Evolutionary conservation across 192 early-diverging fungal species (phyloP).

Genomic region (Podila verticillata): DNA sequence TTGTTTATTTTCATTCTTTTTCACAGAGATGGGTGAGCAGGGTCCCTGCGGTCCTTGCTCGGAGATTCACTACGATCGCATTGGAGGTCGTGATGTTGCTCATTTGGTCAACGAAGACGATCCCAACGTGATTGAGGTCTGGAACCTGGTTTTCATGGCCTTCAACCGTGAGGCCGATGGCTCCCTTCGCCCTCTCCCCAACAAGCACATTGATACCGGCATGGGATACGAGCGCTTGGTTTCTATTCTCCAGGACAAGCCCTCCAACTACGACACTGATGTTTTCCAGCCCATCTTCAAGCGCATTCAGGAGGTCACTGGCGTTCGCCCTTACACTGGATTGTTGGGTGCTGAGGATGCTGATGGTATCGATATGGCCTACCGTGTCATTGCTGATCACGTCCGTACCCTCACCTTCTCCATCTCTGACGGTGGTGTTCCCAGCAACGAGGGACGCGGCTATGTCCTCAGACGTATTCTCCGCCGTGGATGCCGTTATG

Average conservation of each 20-base stretch:
- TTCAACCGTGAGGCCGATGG: constrained; percentile 97
- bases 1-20: background rate
- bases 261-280: constrained; percentile 99
- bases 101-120: constrained; percentile 96
- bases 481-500: constrained; percentile 93
- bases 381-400: constrained; percentile 98
- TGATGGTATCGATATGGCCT: constrained; percentile 97
- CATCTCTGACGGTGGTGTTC: constrained; percentile 95
- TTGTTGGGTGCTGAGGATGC: constrained; percentile 89
- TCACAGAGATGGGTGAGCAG: constrained; percentile 93
- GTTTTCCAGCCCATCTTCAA: constrained; percentile 86
- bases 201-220: constrained; percentile 98
- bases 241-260: constrained; percentile 92
- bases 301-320: constrained; percentile 87
- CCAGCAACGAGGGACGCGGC: constrained; percentile 98
- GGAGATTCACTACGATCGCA: constrained; percentile 98
- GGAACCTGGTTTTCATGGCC: constrained; percentile 99
- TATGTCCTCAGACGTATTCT: constrained; percentile 97
- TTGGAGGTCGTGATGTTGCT: constrained; percentile 90
- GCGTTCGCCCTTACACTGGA: constrained; percentile 86
- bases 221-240: constrained; percentile 97
- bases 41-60: constrained; percentile 98
- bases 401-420: constrained; percentile 95
- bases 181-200: constrained; percentile 86
- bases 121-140: constrained; percentile 97